Evolutionary conservation across 495 filamentous ascomycete species (phyloP).

Genomic region (Penicillium subrubescens): DNA sequence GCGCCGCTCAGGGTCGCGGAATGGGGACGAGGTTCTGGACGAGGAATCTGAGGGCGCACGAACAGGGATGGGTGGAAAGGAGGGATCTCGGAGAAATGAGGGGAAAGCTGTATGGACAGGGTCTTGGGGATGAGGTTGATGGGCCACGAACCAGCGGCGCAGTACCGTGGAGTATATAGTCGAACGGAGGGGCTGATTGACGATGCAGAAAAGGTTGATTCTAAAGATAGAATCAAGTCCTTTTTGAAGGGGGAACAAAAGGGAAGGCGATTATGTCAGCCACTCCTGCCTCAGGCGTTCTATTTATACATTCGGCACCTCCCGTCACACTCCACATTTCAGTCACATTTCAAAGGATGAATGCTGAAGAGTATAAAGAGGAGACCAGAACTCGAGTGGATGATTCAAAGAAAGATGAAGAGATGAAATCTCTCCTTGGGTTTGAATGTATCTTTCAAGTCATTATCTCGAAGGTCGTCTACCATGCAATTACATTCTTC

Average conservation of each 20-base stretch:
- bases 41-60: not conserved
- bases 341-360: not conserved
- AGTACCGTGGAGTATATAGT: constrained; percentile 21
- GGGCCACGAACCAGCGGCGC: constrained; percentile 6
- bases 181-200: constrained; percentile 27
- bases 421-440: not conserved
- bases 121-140: not conserved
- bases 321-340: constrained; percentile 4
- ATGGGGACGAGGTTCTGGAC: not conserved
- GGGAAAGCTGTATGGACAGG: not conserved
- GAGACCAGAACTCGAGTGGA: not conserved
- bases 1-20: constrained; percentile 4
- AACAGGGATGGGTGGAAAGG: not conserved
- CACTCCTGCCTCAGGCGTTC: constrained; percentile 9
- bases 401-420: not conserved
- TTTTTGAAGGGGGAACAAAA: constrained; percentile 14
- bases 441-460: not conserved
- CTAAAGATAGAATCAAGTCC: constrained; percentile 37
- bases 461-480: not conserved
- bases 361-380: not conserved
- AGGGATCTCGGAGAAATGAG: not conserved
- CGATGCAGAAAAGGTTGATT: constrained; percentile 38
- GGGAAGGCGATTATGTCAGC: constrained; percentile 9
- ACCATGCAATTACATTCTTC: not conserved
- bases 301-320: constrained; percentile 17